Conservation (phyloP, 805 yeast genomes). For the Starmerella apicola region DNA sequence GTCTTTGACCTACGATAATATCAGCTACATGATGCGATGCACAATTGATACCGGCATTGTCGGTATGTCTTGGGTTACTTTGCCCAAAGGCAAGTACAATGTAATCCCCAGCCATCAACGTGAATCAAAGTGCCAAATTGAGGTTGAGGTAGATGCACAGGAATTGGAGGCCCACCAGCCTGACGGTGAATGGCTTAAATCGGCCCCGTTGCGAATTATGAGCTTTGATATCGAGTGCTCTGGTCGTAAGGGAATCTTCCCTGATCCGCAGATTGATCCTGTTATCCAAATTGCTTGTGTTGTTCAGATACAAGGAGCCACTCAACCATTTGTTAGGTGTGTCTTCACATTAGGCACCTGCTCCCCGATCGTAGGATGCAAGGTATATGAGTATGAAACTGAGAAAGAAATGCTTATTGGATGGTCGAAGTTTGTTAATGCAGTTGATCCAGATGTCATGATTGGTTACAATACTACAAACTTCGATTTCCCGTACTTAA, state of each 20-base stretch:
- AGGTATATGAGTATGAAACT: constrained; percentile 58
- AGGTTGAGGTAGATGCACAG: constrained; percentile 54
- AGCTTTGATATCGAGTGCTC: constrained; percentile 98
- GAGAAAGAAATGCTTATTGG: constrained; percentile 73
- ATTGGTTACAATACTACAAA: constrained; percentile 93
- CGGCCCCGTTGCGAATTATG: constrained; percentile 85
- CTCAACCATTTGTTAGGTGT: constrained; percentile 82
- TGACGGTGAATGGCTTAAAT: constrained; percentile 85
- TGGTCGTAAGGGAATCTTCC: constrained; percentile 92
- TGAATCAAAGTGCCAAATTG: constrained; percentile 79
- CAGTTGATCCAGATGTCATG: constrained; percentile 87
- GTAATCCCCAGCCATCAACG: constrained; percentile 3
- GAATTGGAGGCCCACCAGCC: constrained; percentile 70
- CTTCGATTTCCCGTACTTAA: constrained; percentile 85
- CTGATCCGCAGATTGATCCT: constrained; percentile 86
- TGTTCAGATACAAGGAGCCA: constrained; percentile 68
- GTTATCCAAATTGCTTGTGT: constrained; percentile 97
- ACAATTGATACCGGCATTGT: constrained; percentile 88
- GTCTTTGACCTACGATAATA: constrained; percentile 63
- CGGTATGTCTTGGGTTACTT: constrained; percentile 92
- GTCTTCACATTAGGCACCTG: constrained; percentile 90
- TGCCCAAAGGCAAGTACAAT: constrained; percentile 60
- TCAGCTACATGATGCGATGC: constrained; percentile 70
- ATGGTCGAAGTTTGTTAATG: constrained; percentile 78
- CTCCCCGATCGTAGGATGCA: constrained; percentile 86